Evolutionary conservation across 2,329 filamentous ascomycete genomes (phyloP), one percentile per base, ranked within the genome.

Genomic region (Colletotrichum euphorbiae): DNA sequence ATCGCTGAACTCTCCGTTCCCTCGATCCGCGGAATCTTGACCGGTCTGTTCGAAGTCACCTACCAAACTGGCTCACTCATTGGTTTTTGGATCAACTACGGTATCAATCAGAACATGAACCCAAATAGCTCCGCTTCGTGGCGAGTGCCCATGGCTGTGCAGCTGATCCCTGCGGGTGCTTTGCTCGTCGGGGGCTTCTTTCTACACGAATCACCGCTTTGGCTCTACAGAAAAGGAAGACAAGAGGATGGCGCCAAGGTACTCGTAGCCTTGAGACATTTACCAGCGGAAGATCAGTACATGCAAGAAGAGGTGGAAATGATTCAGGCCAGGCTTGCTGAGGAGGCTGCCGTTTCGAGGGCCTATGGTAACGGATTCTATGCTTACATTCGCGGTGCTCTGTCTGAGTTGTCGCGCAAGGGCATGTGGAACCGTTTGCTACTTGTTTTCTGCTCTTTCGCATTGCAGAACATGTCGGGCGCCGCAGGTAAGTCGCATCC

Each of bases 1-100:
- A 88, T 90, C 66, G 85, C 88, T 9, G 89, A 91, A 74, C 84
- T 87, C 61, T 87, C 88, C 0, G 82, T 87, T 71, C 83, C 87
- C 0, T 84, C 84, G 2, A 87, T 84, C 60, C 83, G 89, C 72
- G 88, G 88, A 72, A 79, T 87, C 28, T 82, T 88, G 3, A 86
- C 86, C 6, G 86, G 86, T 13, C 74, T 87, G 31, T 86, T 81
- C 71, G 80, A 82, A 68, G 78, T 88, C 8, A 82, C 84, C 0
- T 87, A 87, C 69, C 86, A 88, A 69, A 82, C 85, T 6, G 86
- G 86, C 1, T 76, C 77, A 1, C 69, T 82, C 6, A 76, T 88
- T 4, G 86, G 86, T 12, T 89, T 88, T 74, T 83, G 81, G 80
- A 81, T 82, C 72, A 82, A 82, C 73, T 82, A 80, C 42, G 81